Conservation (phyloP, 371 early-diverging fungal genomes). For the Circinella minor region DNA sequence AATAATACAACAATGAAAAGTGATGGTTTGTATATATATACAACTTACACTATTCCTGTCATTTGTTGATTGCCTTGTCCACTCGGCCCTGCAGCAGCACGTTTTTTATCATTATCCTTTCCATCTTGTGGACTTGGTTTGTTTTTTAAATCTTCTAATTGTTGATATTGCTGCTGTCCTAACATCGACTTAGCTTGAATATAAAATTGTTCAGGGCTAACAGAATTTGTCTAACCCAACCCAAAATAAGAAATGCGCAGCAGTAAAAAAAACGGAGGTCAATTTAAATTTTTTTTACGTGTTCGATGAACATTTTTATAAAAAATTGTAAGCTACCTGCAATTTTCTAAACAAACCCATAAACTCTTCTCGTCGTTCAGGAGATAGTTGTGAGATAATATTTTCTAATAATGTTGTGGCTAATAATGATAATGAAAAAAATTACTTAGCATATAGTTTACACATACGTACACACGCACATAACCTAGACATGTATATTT, state of each 20-base stretch:
- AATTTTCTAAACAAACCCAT: slow-evolving; percentile 41
- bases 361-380: slow-evolving; percentile 43
- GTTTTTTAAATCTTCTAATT: slow-evolving; percentile 48
- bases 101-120: slow-evolving; percentile 21
- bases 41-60: slow-evolving; percentile 34
- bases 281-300: no score
- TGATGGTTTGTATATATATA: background rate
- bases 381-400: slow-evolving; percentile 40
- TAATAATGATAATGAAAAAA: background rate
- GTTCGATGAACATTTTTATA: no score
- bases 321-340: slow-evolving; percentile 25
- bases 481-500: no score
- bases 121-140: slow-evolving; percentile 22
- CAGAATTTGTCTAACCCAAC: slow-evolving; percentile 29
- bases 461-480: background rate
- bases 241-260: background rate
- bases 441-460: background rate
- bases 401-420: slow-evolving; percentile 41
- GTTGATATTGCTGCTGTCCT: slow-evolving; percentile 49
- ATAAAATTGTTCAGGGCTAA: slow-evolving; percentile 43
- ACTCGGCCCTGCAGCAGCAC: slow-evolving; percentile 20
- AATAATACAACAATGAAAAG: no score
- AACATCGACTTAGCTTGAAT: slow-evolving; percentile 41
- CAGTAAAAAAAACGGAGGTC: background rate
- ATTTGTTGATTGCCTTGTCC: slow-evolving; percentile 27